A percentile compares a stretch with the other conserved stretches of the same genome.
Conservation (phyloP, 2,329 filamentous ascomycete genomes). For the Penicillium palitans region DNA sequence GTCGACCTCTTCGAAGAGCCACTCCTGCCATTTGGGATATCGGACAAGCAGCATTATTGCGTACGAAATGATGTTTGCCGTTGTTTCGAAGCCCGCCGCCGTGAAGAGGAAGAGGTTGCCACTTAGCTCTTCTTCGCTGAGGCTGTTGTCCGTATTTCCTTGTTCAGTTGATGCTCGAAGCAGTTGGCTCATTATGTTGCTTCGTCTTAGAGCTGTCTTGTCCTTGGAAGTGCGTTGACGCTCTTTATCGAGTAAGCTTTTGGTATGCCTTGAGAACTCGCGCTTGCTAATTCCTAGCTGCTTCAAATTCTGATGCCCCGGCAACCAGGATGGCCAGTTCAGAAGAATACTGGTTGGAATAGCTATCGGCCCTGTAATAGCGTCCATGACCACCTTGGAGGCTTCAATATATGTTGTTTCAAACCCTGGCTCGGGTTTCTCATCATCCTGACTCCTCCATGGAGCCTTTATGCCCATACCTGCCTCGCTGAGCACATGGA, state of each 20-base stretch:
- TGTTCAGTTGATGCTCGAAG: background rate
- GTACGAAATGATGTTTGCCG: constrained; percentile 53
- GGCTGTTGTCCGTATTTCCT: background rate
- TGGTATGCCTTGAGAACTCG: background rate
- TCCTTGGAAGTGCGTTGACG: background rate
- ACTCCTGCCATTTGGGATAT: no score
- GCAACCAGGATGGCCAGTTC: background rate
- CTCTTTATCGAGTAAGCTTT: background rate
- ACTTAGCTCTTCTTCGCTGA: constrained; percentile 41
- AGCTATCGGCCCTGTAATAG: background rate
- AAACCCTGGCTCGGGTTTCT: no score
- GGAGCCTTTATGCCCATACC: no score
- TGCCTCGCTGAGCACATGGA: no score
- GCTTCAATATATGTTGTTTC: no score
- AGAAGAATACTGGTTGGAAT: background rate
- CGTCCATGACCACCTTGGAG: no score
- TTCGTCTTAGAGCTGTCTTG: background rate
- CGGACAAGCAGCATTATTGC: constrained; percentile 37
- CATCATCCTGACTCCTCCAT: no score
- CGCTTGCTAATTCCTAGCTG: background rate
- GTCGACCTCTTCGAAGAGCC: no score
- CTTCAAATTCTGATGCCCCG: background rate
- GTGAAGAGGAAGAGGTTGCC: constrained; percentile 52
- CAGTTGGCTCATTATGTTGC: background rate
- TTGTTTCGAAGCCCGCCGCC: constrained; percentile 45